Evolutionary conservation across 2,329 filamentous ascomycete genomes (phyloP).

Genomic region (Bipolaris bicolor): DNA sequence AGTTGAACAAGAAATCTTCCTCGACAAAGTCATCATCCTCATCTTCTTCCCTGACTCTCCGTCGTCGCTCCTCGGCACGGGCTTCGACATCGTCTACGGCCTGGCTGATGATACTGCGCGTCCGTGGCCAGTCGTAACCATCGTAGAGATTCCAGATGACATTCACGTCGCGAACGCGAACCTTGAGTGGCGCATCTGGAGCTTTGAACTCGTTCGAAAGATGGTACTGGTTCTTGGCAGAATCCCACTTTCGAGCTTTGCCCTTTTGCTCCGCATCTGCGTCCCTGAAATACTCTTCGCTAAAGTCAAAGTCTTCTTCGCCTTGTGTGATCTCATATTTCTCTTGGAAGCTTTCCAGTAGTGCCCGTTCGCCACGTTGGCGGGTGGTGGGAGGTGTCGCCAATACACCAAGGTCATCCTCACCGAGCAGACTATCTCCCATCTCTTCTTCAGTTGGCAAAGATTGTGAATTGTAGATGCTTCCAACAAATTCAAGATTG

Average conservation of each 20-base stretch:
- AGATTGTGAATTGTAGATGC: conserved; percentile 58
- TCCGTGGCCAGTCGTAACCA: conserved; percentile 94
- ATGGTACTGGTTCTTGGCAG: conserved; percentile 75
- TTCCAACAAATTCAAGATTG: conserved; percentile 58
- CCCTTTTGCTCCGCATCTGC: conserved; percentile 65
- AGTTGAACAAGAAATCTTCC: conserved; percentile 96
- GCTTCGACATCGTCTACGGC: conserved; percentile 87
- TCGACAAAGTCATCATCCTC: conserved; percentile 72
- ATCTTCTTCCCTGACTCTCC: conserved; percentile 64
- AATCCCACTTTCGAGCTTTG: conserved; percentile 81
- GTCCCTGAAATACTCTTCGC: conserved; percentile 76
- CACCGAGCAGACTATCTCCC: conserved; percentile 51
- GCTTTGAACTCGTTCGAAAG: conserved; percentile 66
- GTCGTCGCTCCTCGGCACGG: conserved; percentile 76
- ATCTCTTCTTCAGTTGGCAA: conserved; percentile 51
- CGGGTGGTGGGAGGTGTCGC: conserved; percentile 40
- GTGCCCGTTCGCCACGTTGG: conserved; percentile 44
- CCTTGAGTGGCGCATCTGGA: conserved; percentile 72
- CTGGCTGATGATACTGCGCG: conserved; percentile 82
- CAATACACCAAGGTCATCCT: conserved; percentile 47
- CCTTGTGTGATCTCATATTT: conserved; percentile 62
- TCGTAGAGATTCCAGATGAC: conserved; percentile 98
- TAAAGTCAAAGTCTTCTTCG: conserved; percentile 70
- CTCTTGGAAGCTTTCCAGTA: conserved; percentile 60
- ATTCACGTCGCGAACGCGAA: conserved; percentile 84